A percentile compares a stretch with the other conserved stretches of the same genome.
Evolutionary conservation across 148 eudicot genomes (phyloP).

Genomic region (Fagopyrum esculentum): DNA sequence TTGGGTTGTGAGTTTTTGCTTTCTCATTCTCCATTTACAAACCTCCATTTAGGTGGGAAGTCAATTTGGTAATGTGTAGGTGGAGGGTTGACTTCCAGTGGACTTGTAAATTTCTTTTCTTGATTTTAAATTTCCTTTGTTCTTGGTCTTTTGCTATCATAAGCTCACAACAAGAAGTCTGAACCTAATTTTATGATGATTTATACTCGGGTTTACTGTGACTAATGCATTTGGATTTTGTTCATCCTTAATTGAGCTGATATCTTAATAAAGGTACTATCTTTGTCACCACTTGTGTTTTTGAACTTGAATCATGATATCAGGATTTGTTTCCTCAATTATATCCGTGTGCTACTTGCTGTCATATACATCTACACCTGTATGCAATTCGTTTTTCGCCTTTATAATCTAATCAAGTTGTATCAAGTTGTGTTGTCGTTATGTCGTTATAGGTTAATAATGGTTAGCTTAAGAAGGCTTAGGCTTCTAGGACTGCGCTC

Average conservation of each 20-base stretch:
- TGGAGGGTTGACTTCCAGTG: constrained; percentile 14
- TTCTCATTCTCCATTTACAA: constrained; percentile 4
- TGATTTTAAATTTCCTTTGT: not conserved
- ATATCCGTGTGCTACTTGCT: too few species aligned
- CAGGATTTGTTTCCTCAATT: too few species aligned
- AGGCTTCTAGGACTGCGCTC: constrained; percentile 33
- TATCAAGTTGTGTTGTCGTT: not conserved
- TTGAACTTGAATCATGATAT: too few species aligned
- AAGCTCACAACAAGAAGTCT: too few species aligned
- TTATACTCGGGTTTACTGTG: too few species aligned
- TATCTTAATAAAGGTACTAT: too few species aligned
- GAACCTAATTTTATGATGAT: too few species aligned
- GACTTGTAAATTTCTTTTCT: not conserved
- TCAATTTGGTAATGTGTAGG: not conserved
- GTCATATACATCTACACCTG: too few species aligned
- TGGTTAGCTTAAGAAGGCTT: constrained; percentile 50
- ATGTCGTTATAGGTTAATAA: constrained; percentile 19
- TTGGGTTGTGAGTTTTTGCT: not conserved
- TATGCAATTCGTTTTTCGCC: not conserved
- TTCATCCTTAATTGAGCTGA: too few species aligned
- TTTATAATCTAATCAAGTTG: not conserved
- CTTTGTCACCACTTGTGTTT: too few species aligned
- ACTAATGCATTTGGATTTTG: too few species aligned
- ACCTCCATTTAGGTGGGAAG: constrained; percentile 8
- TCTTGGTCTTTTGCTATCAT: not conserved